Conservation (phyloP, 345 rosid genomes). For the Eutrema yunnanense region DNA sequence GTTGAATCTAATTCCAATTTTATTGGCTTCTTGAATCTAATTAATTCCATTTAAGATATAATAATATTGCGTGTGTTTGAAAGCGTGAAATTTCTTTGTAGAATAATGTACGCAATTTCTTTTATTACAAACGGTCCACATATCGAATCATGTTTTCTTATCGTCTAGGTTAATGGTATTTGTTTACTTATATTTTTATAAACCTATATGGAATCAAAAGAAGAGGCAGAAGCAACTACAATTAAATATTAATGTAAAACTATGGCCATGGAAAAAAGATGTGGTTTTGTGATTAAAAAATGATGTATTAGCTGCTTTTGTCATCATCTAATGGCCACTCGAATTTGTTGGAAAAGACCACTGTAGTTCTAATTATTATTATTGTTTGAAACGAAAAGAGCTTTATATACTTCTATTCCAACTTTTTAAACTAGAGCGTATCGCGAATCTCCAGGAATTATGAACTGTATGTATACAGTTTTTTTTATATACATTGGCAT, state of each 20-base stretch:
- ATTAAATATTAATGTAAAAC: background rate
- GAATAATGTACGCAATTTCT: background rate
- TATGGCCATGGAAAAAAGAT: conserved; percentile 16
- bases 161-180: conserved; percentile 20
- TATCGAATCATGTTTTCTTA: conserved; percentile 30
- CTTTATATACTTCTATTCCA: conserved; percentile 11
- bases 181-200: background rate
- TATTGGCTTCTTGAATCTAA: conserved; percentile 19
- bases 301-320: conserved; percentile 17
- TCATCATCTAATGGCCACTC: conserved; percentile 29
- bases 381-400: conserved; percentile 7
- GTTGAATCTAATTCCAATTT: conserved; percentile 8
- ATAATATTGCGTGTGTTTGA: background rate
- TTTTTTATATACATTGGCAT: background rate
- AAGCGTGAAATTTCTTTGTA: conserved; percentile 4
- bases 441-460: conserved; percentile 12
- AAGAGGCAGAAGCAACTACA: conserved; percentile 14
- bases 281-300: conserved; percentile 14
- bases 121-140: conserved; percentile 21
- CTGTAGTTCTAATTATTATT: conserved; percentile 13
- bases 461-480: background rate
- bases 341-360: conserved; percentile 37
- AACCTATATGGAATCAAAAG: conserved; percentile 2
- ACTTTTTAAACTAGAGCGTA: conserved; percentile 1
- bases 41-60: conserved; percentile 7